Evolutionary conservation across 768 basidiomycete genomes (phyloP).

Genomic region (Bullera alba): DNA sequence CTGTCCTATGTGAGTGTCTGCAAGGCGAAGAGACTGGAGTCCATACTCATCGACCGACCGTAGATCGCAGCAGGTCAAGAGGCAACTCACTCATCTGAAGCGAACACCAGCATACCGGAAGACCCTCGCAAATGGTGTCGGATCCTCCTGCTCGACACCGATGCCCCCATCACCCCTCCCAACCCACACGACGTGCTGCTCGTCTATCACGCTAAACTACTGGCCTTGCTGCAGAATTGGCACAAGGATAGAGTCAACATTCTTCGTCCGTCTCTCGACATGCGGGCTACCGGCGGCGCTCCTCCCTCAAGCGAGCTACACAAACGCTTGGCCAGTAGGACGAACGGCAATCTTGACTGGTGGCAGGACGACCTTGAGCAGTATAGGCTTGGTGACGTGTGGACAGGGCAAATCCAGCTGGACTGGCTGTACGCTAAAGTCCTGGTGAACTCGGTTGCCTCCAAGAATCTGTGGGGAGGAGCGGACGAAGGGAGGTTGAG

Average conservation of each 20-base stretch:
- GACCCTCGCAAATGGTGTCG: slow-evolving; percentile 10
- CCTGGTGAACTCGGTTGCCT: slow-evolving; percentile 3
- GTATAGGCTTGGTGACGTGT: not conserved
- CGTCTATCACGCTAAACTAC: slow-evolving; percentile 13
- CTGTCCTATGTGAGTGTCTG: slow-evolving; percentile 25
- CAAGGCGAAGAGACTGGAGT: not conserved
- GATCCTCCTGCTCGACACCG: slow-evolving; percentile 6
- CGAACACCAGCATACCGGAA: not conserved
- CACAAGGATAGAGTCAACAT: not conserved
- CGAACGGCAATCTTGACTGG: slow-evolving; percentile 10
- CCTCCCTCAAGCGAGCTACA: not conserved
- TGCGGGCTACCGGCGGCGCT: too few relatives aligned
- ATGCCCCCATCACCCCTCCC: not conserved
- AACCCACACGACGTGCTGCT: slow-evolving; percentile 11
- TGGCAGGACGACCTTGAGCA: slow-evolving; percentile 10
- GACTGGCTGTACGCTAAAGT: slow-evolving; percentile 4
- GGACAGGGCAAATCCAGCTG: not conserved
- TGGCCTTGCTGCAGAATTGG: slow-evolving; percentile 10
- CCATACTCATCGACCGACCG: not conserved
- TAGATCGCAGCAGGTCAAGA: not conserved
- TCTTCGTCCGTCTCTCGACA: not conserved
- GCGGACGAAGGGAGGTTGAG: slow-evolving; percentile 5
- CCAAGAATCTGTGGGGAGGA: not conserved
- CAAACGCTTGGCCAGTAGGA: slow-evolving; percentile 1
- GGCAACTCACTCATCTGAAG: not conserved